Base-by-base conservation (phyloP, 2,329 filamentous ascomycete genomes). In the Scytalidium sp. region DNA sequence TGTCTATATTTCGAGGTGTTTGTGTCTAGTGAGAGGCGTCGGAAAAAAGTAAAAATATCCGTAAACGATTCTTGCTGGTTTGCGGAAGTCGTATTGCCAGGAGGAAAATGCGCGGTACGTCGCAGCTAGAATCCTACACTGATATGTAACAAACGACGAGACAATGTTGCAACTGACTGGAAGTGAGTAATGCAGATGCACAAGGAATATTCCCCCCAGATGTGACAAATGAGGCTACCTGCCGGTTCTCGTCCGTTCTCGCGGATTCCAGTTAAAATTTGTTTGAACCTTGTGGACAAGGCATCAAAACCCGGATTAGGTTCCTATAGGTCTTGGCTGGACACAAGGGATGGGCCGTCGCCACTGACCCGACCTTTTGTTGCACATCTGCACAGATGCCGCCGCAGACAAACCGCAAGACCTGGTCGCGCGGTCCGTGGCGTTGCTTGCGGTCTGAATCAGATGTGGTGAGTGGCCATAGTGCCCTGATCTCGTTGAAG, bases 1-100 rank as follows among this genome's bases (percentile, higher is more conserved):
- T 32, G 39, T 46, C 19, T 43, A 47, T 48, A 36, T 49, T 42
- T 47, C 45, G 19, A 36, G 39, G 20, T 36, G 13, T n/a, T 36
- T 36, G 32, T 36, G 32, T 6, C 13, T 5, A 13, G 32, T 36
- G 5, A 15, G 15, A 36, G 32, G 13, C 15, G 32, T 15, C 15
- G 5, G 32, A 15, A n/a, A n/a, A n/a, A n/a, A n/a, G n/a, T n/a
- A n/a, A n/a, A n/a, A n/a, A n/a, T n/a, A n/a, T n/a, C n/a, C n/a
- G n/a, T n/a, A n/a, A n/a, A n/a, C n/a, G n/a, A n/a, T n/a, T n/a
- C n/a, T n/a, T n/a, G n/a, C n/a, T n/a, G n/a, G n/a, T n/a, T n/a
- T n/a, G n/a, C n/a, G n/a, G n/a, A n/a, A n/a, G n/a, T n/a, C n/a
- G n/a, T n/a, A n/a, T n/a, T n/a, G n/a, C n/a, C n/a, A n/a, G n/a